A percentile compares a stretch with the other conserved stretches of the same genome.
phyloP scores from a whole-genome alignment of 2,329 filamentous ascomycete species.

The Tolypocladium endophyticum region DNA sequence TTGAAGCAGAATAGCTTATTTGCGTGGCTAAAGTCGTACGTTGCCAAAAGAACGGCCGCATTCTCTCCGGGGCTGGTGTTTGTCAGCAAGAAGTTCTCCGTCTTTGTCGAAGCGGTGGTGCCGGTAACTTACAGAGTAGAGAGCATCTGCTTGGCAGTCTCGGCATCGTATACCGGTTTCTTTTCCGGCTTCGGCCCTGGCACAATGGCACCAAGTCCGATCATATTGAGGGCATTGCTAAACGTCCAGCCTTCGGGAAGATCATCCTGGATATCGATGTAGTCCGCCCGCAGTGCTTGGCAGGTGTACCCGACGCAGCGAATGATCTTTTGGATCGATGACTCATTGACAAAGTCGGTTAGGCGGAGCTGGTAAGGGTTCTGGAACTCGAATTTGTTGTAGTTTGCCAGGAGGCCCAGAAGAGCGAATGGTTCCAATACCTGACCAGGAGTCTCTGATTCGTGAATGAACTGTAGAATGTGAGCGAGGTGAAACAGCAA shows the following conservation, averaged over 20 bases:
- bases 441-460: slow-evolving; percentile 53
- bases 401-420: slow-evolving; percentile 82
- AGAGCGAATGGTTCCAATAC: slow-evolving; percentile 70
- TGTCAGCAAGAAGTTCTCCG: slow-evolving; percentile 6
- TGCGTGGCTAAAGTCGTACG: slow-evolving; percentile 87
- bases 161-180: slow-evolving; percentile 52
- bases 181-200: slow-evolving; percentile 55
- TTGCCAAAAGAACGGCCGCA: slow-evolving; percentile 69
- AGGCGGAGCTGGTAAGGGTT: slow-evolving; percentile 90
- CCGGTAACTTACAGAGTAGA: slow-evolving; percentile 53
- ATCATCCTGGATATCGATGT: slow-evolving; percentile 82
- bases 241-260: slow-evolving; percentile 83
- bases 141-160: slow-evolving; percentile 76
- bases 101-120: not conserved
- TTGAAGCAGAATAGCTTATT: slow-evolving; percentile 94
- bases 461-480: slow-evolving; percentile 60
- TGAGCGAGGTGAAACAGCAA: slow-evolving; percentile 1
- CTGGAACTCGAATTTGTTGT: slow-evolving; percentile 98
- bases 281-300: slow-evolving; percentile 56
- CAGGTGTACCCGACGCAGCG: slow-evolving; percentile 66
- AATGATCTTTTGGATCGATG: slow-evolving; percentile 73
- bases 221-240: slow-evolving; percentile 67
- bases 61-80: slow-evolving; percentile 60
- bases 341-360: slow-evolving; percentile 91
- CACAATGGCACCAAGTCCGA: slow-evolving; percentile 70